Evolutionary conservation across 148 eudicot genomes (phyloP), one percentile per base, ranked within the genome.

Genomic region (Rhododendron griersonianum): DNA sequence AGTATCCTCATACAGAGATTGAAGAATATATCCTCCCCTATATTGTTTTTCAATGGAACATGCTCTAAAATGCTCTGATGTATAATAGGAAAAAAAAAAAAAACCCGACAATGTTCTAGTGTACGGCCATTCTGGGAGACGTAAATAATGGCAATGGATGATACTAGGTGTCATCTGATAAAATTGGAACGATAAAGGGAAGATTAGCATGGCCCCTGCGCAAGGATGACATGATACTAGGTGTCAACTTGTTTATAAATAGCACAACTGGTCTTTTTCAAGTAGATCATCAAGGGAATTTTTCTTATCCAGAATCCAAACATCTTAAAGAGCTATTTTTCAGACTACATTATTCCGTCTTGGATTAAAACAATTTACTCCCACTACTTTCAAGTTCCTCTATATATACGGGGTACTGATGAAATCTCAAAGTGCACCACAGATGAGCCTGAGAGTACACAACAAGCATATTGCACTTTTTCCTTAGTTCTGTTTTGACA

Each of bases 361-460:
- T 2, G 28, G 69, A 61, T 61, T 7, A 19, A 21, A 21, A 23
- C 11, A 61, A 23, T 53, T 14, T 53, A 53, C 57, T 53, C 57
- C 57, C 57, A 53, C 19, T 53, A 19, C n/a, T 61, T 21, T 23
- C 71, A n/a, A 65, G 30, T 65, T 61, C 71, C 9, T n/a, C 71
- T 65, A n/a, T 65, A 18, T 61, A 23, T 65, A n/a, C n/a, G 85
- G n/a, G 88, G 67, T 78, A 41, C 45, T 41, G 80, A 88, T 81
- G 87, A 85, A 51, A 84, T 78, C 85, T 83, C 79, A 77, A 53
- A 81, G 65, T 41, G 57, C 80, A 85, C 67, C 37, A 39, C 13
- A 37, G 81, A 84, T 15, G 55, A 82, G 75, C 61, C 76, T 75
- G 30, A 81, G 37, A 80, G 3, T 65, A 67, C 28, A 73, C 35